These are phyloP conservation scores for Rhizophagus prolifer DNA, from an alignment of 192 early-diverging fungal genomes.

Conservation along the genomic window DNA sequence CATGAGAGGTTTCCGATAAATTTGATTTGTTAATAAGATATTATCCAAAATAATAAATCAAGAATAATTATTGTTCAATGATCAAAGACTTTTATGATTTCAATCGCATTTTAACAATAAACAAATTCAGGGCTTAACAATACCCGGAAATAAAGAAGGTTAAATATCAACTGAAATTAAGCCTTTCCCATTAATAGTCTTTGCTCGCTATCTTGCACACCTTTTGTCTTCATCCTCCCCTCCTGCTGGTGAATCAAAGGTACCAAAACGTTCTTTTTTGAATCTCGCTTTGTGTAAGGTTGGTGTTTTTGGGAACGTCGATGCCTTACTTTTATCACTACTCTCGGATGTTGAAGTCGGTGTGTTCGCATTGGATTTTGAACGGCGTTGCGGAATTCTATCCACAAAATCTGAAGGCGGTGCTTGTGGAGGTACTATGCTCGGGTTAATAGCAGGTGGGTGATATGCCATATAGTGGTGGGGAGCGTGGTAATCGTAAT, in stretches of 20 bases:
- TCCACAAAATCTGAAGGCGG: neutral
- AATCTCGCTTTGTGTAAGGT: neutral
- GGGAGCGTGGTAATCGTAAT: slow-evolving; percentile 18
- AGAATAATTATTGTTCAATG: neutral
- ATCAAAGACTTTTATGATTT: neutral
- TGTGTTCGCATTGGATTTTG: neutral
- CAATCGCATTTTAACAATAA: neutral
- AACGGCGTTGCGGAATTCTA: neutral
- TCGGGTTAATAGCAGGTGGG: slow-evolving; percentile 10
- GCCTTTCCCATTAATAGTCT: neutral
- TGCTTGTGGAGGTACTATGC: neutral
- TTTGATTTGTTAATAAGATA: neutral
- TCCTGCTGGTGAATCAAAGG: slow-evolving; percentile 14
- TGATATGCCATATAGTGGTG: slow-evolving; percentile 27
- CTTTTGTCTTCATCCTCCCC: slow-evolving; percentile 22
- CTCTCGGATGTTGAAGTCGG: neutral
- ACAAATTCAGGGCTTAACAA: neutral
- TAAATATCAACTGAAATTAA: neutral
- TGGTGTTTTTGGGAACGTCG: neutral
- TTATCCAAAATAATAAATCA: neutral
- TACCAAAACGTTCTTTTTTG: slow-evolving; percentile 22
- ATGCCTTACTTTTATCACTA: slow-evolving; percentile 18
- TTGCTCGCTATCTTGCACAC: neutral
- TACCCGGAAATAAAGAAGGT: neutral
- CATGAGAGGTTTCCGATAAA: slow-evolving; percentile 18